phyloP scores from a whole-genome alignment of 176 grass and related monocot genomes.

The Poa pratensis region DNA sequence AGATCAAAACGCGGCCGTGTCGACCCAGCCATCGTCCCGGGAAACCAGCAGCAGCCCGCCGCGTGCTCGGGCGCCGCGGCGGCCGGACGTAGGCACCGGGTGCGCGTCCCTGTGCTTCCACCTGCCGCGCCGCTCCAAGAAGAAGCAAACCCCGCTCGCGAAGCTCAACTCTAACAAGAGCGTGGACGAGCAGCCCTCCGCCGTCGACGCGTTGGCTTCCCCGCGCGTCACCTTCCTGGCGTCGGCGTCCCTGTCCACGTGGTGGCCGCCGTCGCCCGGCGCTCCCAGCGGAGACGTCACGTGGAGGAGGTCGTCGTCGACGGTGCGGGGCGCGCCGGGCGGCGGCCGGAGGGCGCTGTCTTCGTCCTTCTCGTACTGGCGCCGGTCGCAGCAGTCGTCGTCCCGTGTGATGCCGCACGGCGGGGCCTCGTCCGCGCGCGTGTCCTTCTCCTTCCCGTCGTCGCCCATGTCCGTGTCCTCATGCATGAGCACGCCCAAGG shows the following conservation, averaged over 20 bases:
- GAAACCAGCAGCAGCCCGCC: slow-evolving; percentile 14
- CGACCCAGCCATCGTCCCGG: background rate
- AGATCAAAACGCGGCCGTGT: background rate
- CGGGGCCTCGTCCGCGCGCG: slow-evolving; percentile 21
- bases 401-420: slow-evolving; percentile 51
- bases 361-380: slow-evolving; percentile 56
- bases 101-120: slow-evolving; percentile 40
- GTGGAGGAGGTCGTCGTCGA: slow-evolving; percentile 9
- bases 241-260: slow-evolving; percentile 49
- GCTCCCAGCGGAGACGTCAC: background rate
- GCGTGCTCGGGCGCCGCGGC: background rate
- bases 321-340: background rate
- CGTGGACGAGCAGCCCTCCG: background rate
- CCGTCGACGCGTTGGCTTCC: background rate
- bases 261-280: slow-evolving; percentile 47
- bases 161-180: slow-evolving; percentile 7
- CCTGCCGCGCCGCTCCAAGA: slow-evolving; percentile 39
- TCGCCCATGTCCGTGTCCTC: slow-evolving; percentile 56
- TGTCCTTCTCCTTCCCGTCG: slow-evolving; percentile 55
- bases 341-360: background rate
- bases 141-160: background rate
- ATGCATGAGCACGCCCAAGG: slow-evolving; percentile 61
- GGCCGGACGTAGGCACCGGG: slow-evolving; percentile 2
- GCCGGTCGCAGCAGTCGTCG: slow-evolving; percentile 40
- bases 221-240: slow-evolving; percentile 50